Conservation (phyloP, 23 red algal species). For the Agarophyton chilense region DNA sequence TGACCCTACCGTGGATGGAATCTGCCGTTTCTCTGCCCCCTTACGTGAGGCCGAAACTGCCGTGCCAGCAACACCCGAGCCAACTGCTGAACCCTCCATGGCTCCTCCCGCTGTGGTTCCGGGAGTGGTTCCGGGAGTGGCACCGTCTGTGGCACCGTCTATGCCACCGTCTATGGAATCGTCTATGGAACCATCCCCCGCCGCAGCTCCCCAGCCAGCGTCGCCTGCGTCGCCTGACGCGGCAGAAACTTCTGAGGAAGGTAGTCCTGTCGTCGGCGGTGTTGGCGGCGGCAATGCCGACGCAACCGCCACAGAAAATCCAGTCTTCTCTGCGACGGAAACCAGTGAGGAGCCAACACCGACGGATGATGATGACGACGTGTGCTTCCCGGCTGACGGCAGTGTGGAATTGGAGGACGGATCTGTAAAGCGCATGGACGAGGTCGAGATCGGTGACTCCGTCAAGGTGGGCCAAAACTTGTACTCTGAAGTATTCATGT, state of each 20-base stretch:
- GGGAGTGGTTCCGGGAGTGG: too few species aligned
- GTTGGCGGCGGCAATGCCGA: too few species aligned
- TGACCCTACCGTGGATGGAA: not conserved
- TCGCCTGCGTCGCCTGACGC: too few species aligned
- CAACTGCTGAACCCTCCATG: not conserved
- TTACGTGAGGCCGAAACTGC: not conserved
- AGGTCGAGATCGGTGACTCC: conserved; percentile 33
- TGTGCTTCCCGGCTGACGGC: conserved; percentile 62
- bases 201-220: too few species aligned
- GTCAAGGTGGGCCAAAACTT: conserved; percentile 18
- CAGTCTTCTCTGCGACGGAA: too few species aligned
- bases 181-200: too few species aligned
- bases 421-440: not conserved
- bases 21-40: not conserved
- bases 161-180: too few species aligned
- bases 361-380: conserved; percentile 44
- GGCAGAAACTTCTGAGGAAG: too few species aligned
- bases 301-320: too few species aligned
- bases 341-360: not conserved
- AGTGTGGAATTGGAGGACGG: conserved; percentile 47
- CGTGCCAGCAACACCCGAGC: not conserved
- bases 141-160: too few species aligned
- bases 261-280: too few species aligned
- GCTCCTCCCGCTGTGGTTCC: not conserved
- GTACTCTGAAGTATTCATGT: conserved; percentile 67